Conservation (phyloP, 176 grass and related monocot species). For the Metroxylon sagu region DNA sequence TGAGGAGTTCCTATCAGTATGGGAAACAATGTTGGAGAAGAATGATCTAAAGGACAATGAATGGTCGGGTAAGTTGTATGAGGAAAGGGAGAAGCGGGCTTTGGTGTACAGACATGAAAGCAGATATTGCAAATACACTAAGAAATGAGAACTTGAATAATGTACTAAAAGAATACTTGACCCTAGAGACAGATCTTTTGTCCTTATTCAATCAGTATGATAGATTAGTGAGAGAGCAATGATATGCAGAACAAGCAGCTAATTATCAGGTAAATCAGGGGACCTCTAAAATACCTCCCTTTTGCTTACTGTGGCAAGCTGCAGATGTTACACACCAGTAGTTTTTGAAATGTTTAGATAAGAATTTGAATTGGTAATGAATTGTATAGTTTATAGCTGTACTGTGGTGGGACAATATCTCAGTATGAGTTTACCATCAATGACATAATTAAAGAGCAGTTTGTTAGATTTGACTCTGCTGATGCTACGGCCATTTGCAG, state of each 20-base stretch:
- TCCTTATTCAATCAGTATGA: conserved; percentile 54
- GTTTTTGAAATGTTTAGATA: conserved; percentile 64
- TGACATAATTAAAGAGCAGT: conserved; percentile 39
- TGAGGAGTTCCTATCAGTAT: conserved; percentile 51
- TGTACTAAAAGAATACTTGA: conserved; percentile 47
- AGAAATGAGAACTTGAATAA: conserved; percentile 41
- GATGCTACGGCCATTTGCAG: conserved; percentile 55
- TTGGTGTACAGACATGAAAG: conserved; percentile 53
- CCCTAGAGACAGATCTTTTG: conserved; percentile 45
- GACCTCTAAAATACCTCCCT: conserved; percentile 35
- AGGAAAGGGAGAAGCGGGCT: conserved; percentile 70
- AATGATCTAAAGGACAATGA: conserved; percentile 75
- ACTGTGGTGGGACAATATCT: conserved; percentile 50
- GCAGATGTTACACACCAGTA: conserved; percentile 60
- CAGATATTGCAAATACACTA: conserved; percentile 49
- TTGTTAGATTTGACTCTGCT: conserved; percentile 71
- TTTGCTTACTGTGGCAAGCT: conserved; percentile 68
- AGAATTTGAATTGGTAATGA: conserved; percentile 60
- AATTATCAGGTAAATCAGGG: conserved; percentile 65
- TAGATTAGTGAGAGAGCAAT: conserved; percentile 57
- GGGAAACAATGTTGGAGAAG: conserved; percentile 53
- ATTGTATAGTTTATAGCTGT: conserved; percentile 50
- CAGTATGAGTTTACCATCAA: conserved; percentile 63
- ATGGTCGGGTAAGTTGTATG: conserved; percentile 61
- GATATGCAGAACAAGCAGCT: conserved; percentile 61